Base-by-base conservation (phyloP, 2,329 filamentous ascomycete species). In the Paraphaeosphaeria minitans region DNA sequence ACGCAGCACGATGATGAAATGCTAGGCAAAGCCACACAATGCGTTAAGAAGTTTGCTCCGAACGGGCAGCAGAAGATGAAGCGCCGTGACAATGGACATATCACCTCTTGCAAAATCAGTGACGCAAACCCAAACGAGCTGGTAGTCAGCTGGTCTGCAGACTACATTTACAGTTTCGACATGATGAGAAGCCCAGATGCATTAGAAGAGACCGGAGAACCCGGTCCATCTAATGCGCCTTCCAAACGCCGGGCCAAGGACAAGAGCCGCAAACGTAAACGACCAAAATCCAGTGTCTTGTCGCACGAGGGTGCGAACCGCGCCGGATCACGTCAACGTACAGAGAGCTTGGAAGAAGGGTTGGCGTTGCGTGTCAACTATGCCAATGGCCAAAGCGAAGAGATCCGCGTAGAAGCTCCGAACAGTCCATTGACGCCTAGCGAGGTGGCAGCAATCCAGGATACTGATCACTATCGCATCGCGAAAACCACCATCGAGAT, bases 51-150 rank as follows among this genome's bases (percentile, higher is more conserved):
- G 61, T 89, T 90, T 70, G 87, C 87, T 13, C 87, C 87, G 1
- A 78, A 83, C 58, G 85, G 86, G n/a, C 82, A 85, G 72, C 78
- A 77, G 62, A 77, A 75, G 42, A 84, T 85, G 81, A 73, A 78
- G 56, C 78, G 79, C 46, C 79, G 77, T 57, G 84, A 87, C 55
- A 83, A 83, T 60, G 85, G 86, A 4, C 87, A 89, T 65, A 89
- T 90, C 66, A 89, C 87, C 2, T 87, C 87, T 16, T 89, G 87
- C 75, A 90, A 89, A 74, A 90, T 90, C 67, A 89, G 86, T 64
- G 86, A 89, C 74, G 85, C 85, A 9, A 83, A 87, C 59, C 88
- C 87, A 0, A 87, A 89, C 62, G 87, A 90, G 66, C 83, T 90
- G 67, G 75, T 90, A 14, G 87, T 85, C 22, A 89, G 87, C 65